Conservation (phyloP, 108 stramenopile genomes). For the Skeletonema grethae region DNA sequence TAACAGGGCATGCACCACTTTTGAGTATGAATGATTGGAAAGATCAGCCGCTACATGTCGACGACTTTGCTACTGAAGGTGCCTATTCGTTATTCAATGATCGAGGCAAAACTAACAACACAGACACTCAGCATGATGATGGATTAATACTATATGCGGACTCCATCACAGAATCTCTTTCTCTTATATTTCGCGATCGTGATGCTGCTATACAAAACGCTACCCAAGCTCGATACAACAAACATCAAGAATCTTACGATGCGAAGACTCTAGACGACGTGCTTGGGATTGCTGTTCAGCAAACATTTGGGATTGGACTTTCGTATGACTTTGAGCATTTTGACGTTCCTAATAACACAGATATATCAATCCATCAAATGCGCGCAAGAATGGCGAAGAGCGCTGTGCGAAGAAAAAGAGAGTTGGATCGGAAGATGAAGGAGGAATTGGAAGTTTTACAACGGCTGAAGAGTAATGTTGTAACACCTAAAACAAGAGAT, state of each 20-base stretch:
- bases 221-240: constrained; percentile 27
- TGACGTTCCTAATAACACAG: constrained; percentile 33
- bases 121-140: constrained; percentile 1
- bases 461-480: constrained; percentile 26
- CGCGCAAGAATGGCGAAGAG: constrained; percentile 83
- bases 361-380: constrained; percentile 62
- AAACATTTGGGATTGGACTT: constrained; percentile 78
- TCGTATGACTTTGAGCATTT: constrained; percentile 78
- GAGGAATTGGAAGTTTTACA: constrained; percentile 49
- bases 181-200: constrained; percentile 48
- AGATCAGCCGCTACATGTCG: constrained; percentile 14
- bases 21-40: constrained; percentile 48
- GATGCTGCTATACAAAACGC: constrained; percentile 43
- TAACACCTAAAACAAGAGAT: constrained; percentile 16
- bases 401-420: constrained; percentile 61
- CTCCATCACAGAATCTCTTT: constrained; percentile 41
- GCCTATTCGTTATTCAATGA: constrained; percentile 6
- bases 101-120: not conserved
- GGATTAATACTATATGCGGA: constrained; percentile 27
- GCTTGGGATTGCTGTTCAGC: constrained; percentile 78
- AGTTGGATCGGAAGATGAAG: constrained; percentile 42
- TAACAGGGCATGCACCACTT: constrained; percentile 44
- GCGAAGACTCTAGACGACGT: constrained; percentile 62
- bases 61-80: constrained; percentile 50
- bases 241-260: constrained; percentile 48